Evolutionary conservation across 805 yeast species (phyloP).

Genomic region (Metschnikowia dekortorum): DNA sequence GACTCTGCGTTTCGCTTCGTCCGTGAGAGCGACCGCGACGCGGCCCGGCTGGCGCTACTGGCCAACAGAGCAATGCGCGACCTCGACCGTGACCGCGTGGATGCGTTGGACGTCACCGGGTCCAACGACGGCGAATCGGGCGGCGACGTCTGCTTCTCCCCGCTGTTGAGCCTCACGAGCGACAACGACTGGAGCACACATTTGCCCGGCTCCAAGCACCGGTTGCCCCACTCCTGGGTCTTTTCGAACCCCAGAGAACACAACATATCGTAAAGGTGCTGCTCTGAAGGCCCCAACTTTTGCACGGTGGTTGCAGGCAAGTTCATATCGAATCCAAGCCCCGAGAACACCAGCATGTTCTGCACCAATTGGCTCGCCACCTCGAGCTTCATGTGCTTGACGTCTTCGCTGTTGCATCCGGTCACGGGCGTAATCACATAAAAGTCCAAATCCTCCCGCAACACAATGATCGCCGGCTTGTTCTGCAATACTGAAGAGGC

Average conservation of each 20-base stretch:
- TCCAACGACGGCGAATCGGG: slow-evolving; percentile 42
- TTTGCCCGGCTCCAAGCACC: slow-evolving; percentile 82
- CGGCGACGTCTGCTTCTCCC: slow-evolving; percentile 28
- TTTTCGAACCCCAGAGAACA: slow-evolving; percentile 79
- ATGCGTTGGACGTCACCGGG: slow-evolving; percentile 42
- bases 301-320: slow-evolving; percentile 36
- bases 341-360: slow-evolving; percentile 67
- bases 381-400: slow-evolving; percentile 63
- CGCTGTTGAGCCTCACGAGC: slow-evolving; percentile 53
- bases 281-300: slow-evolving; percentile 82
- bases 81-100: slow-evolving; percentile 32
- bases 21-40: slow-evolving; percentile 55
- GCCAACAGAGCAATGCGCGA: slow-evolving; percentile 60
- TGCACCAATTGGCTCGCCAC: slow-evolving; percentile 65
- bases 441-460: slow-evolving; percentile 91
- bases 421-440: slow-evolving; percentile 78
- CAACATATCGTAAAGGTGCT: slow-evolving; percentile 90
- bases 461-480: slow-evolving; percentile 86
- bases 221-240: slow-evolving; percentile 76
- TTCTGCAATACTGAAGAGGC: slow-evolving; percentile 65
- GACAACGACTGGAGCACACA: slow-evolving; percentile 84
- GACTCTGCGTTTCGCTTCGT: slow-evolving; percentile 38
- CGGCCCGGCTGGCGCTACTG: slow-evolving; percentile 49
- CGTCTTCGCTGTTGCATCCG: slow-evolving; percentile 52
- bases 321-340: slow-evolving; percentile 56